phyloP scores from a whole-genome alignment of 305 asterid genomes.

The Fraxinus ornus region DNA sequence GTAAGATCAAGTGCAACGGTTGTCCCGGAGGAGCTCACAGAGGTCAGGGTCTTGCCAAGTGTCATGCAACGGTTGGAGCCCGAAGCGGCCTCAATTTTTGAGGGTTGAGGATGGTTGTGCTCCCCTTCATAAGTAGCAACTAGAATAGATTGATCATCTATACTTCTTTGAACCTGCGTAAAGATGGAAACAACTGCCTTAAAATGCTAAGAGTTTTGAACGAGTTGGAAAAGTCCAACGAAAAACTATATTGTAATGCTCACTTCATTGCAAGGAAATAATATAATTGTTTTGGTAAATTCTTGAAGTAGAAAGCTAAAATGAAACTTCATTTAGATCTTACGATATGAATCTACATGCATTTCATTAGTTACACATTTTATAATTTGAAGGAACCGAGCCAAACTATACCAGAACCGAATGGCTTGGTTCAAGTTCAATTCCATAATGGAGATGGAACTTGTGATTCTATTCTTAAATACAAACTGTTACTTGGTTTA shows the following conservation, averaged over 20 bases:
- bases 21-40: conserved; percentile 38
- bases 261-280: no score
- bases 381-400: not conserved
- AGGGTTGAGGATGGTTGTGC: conserved; percentile 74
- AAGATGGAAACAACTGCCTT: not conserved
- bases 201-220: not conserved
- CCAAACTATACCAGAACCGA: not conserved
- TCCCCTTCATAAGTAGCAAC: conserved; percentile 94
- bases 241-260: not conserved
- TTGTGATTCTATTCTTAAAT: not conserved
- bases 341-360: not conserved
- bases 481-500: not conserved
- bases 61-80: conserved; percentile 31
- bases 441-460: not conserved
- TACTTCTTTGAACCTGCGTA: conserved; percentile 80
- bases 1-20: conserved; percentile 59
- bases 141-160: conserved; percentile 70
- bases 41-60: conserved; percentile 32
- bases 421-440: not conserved
- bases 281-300: no score
- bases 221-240: not conserved
- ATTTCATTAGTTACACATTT: not conserved
- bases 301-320: not conserved
- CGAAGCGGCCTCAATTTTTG: conserved; percentile 43
- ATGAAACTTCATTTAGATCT: not conserved